Evolutionary conservation across 1,284 basidiomycete genomes (phyloP).

Genomic region (Moesziomyces sp.): DNA sequence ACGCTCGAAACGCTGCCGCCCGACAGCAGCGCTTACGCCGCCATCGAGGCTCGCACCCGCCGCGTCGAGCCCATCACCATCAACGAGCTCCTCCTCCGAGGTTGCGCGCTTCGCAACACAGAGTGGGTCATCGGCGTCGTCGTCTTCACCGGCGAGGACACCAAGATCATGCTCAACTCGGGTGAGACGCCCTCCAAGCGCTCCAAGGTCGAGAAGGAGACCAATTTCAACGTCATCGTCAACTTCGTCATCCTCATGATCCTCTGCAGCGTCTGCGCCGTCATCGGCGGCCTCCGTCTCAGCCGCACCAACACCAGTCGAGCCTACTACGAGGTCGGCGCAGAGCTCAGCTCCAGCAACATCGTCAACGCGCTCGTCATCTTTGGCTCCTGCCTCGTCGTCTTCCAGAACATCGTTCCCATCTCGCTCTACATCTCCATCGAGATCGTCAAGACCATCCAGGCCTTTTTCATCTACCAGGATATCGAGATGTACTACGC

Average conservation of each 20-base stretch:
- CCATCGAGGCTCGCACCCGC: constrained; percentile 61
- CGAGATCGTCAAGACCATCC: constrained; percentile 96
- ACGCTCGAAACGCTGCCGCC: constrained; percentile 31
- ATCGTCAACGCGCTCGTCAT: constrained; percentile 87
- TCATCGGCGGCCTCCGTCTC: constrained; percentile 81
- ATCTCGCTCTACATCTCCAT: constrained; percentile 97
- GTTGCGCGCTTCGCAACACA: constrained; percentile 91
- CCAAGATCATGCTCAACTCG: constrained; percentile 97
- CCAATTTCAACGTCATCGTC: constrained; percentile 97
- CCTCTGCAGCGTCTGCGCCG: constrained; percentile 80
- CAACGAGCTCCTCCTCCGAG: constrained; percentile 91
- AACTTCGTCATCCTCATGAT: constrained; percentile 84
- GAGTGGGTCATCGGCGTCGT: constrained; percentile 94
- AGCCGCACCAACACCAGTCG: constrained; percentile 76
- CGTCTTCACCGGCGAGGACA: constrained; percentile 92
- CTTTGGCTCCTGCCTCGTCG: constrained; percentile 79
- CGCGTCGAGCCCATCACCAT: constrained; percentile 75
- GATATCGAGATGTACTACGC: constrained; percentile 97
- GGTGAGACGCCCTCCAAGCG: constrained; percentile 83
- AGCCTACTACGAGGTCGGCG: constrained; percentile 72
- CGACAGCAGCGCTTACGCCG: constrained; percentile 51
- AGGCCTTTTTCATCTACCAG: constrained; percentile 94
- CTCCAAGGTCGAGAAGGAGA: constrained; percentile 96
- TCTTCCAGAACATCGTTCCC: constrained; percentile 97
- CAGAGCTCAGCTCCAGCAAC: constrained; percentile 65